These are phyloP conservation scores for Rauvolfia tetraphylla DNA, from an alignment of 257 asterid species.

Conservation along the genomic window DNA sequence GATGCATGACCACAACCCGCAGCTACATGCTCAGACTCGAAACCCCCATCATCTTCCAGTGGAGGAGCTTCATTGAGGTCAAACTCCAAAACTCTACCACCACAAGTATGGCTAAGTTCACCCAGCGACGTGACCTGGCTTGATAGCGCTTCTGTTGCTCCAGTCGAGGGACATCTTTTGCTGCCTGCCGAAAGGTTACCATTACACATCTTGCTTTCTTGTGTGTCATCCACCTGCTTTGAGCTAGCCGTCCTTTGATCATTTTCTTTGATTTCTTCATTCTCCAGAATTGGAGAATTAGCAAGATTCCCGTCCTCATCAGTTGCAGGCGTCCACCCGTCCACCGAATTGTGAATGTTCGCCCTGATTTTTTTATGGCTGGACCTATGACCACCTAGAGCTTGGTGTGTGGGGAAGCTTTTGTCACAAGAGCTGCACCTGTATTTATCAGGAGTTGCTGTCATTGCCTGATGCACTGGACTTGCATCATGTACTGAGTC, in stretches of 20 bases:
- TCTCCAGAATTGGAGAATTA: background rate
- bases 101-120: constrained; percentile 20
- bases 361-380: constrained; percentile 37
- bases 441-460: constrained; percentile 23
- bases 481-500: constrained; percentile 17
- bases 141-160: constrained; percentile 5
- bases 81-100: constrained; percentile 25
- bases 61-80: constrained; percentile 57
- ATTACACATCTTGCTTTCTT: constrained; percentile 14
- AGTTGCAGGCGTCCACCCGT: constrained; percentile 8
- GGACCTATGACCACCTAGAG: constrained; percentile 48
- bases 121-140: constrained; percentile 5
- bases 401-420: constrained; percentile 37
- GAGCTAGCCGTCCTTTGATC: constrained; percentile 11
- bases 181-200: constrained; percentile 12
- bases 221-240: constrained; percentile 11
- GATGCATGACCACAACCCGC: constrained; percentile 10
- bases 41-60: constrained; percentile 19
- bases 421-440: constrained; percentile 31
- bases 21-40: constrained; percentile 5
- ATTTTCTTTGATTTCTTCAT: constrained; percentile 16
- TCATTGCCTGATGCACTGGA: background rate
- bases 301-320: background rate
- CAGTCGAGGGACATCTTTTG: constrained; percentile 16
- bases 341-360: constrained; percentile 19